These are phyloP conservation scores for Aspergillus nanangensis DNA, from an alignment of 495 filamentous ascomycete species.

Conservation along the genomic window DNA sequence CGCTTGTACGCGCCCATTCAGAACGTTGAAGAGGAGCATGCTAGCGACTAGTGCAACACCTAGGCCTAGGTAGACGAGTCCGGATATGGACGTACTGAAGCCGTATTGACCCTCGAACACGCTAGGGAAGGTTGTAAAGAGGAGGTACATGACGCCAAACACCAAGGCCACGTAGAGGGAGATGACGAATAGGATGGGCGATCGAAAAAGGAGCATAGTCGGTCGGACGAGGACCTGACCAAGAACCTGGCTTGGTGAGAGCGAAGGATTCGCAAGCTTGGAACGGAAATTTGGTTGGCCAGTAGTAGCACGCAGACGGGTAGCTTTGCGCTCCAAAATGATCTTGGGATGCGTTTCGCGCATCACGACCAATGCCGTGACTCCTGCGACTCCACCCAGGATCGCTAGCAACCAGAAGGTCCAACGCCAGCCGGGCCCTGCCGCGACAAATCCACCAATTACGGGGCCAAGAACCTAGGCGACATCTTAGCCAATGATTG, in stretches of 20 bases:
- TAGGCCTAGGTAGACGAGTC: conserved; percentile 32
- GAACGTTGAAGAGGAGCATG: conserved; percentile 17
- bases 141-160: conserved; percentile 33
- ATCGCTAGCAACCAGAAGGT: conserved; percentile 43
- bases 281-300: conserved; percentile 37
- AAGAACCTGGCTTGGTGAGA: conserved; percentile 40
- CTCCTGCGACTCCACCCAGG: conserved; percentile 19
- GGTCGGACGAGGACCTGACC: conserved; percentile 17
- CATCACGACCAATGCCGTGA: conserved; percentile 45
- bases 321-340: conserved; percentile 64
- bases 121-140: conserved; percentile 37
- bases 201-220: conserved; percentile 27
- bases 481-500: neutral
- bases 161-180: conserved; percentile 29
- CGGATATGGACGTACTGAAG: conserved; percentile 22
- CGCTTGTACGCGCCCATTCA: conserved; percentile 19
- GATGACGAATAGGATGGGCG: conserved; percentile 31
- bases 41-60: conserved; percentile 24
- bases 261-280: conserved; percentile 2
- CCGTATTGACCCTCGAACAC: conserved; percentile 29
- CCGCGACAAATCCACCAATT: conserved; percentile 35
- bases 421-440: conserved; percentile 43
- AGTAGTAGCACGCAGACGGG: conserved; percentile 43
- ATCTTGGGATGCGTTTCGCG: conserved; percentile 72
- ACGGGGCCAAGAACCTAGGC: conserved; percentile 23